Conservation (phyloP, 768 basidiomycete species). For the Boletus pseudopeckii region DNA sequence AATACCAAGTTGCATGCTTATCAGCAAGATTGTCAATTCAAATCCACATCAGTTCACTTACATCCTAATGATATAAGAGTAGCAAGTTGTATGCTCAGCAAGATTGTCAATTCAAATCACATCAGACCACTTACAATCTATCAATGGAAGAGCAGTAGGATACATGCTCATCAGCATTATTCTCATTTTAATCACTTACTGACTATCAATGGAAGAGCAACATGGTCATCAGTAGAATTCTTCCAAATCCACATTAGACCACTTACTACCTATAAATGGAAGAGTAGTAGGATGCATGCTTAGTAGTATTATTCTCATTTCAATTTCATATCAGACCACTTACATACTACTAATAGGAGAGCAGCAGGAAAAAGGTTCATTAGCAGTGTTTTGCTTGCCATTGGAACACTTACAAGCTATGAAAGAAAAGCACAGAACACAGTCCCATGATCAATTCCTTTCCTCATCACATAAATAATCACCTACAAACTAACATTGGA, state of each 20-base stretch:
- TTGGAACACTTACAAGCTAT: not conserved
- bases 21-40: not conserved
- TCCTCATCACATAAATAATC: too few relatives aligned
- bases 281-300: too few relatives aligned
- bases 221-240: too few relatives aligned
- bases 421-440: not conserved
- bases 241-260: too few relatives aligned
- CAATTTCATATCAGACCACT: too few relatives aligned
- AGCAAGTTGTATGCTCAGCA: not conserved
- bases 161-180: too few relatives aligned
- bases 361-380: not conserved
- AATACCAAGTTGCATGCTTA: not conserved
- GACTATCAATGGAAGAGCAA: accelerated
- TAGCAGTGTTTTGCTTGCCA: not conserved
- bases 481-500: too few relatives aligned
- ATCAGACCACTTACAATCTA: not conserved
- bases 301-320: too few relatives aligned
- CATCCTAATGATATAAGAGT: not conserved
- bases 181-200: too few relatives aligned
- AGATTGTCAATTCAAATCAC: not conserved
- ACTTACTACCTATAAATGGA: too few relatives aligned
- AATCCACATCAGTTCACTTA: not conserved
- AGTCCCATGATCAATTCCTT: too few relatives aligned
- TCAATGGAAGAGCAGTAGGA: not conserved
- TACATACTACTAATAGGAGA: not conserved